These are phyloP conservation scores for Lachancea sp. DNA, from an alignment of 805 yeast species.

Conservation along the genomic window DNA sequence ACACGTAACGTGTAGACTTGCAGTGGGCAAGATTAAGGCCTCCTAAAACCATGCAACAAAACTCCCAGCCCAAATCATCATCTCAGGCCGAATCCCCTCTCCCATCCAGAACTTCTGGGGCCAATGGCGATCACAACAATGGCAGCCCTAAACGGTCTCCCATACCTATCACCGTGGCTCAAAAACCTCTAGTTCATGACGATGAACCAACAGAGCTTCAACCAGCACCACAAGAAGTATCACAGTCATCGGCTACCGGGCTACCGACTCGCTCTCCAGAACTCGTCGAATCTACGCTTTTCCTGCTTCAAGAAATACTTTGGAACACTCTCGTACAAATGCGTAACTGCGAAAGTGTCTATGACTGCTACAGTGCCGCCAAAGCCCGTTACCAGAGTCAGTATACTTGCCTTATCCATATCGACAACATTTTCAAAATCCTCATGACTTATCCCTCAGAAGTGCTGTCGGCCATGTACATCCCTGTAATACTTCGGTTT, in stretches of 20 bases:
- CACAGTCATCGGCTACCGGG: background rate
- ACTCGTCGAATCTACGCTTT: constrained; percentile 5
- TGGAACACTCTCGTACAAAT: constrained; percentile 6
- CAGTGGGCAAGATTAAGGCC: too few relatives aligned
- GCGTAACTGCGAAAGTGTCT: constrained; percentile 6
- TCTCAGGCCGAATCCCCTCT: background rate
- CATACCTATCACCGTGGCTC: background rate
- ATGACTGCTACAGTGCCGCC: constrained; percentile 7
- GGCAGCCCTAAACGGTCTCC: background rate
- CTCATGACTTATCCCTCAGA: constrained; percentile 7
- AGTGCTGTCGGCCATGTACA: constrained; percentile 6
- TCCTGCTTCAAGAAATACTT: constrained; percentile 6
- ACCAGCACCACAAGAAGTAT: background rate
- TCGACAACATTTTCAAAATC: constrained; percentile 6
- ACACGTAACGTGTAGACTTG: too few relatives aligned
- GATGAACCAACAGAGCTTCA: background rate
- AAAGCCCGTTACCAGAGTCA: constrained; percentile 3
- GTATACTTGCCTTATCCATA: background rate
- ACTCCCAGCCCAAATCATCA: background rate
- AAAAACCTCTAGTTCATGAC: background rate
- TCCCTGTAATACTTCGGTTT: constrained; percentile 12
- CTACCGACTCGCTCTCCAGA: background rate
- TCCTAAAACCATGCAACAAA: background rate
- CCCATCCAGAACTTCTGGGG: background rate
- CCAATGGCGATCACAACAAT: background rate